phyloP scores from a whole-genome alignment of 2,329 filamentous ascomycete genomes.

The Calonectria multiphialidica region DNA sequence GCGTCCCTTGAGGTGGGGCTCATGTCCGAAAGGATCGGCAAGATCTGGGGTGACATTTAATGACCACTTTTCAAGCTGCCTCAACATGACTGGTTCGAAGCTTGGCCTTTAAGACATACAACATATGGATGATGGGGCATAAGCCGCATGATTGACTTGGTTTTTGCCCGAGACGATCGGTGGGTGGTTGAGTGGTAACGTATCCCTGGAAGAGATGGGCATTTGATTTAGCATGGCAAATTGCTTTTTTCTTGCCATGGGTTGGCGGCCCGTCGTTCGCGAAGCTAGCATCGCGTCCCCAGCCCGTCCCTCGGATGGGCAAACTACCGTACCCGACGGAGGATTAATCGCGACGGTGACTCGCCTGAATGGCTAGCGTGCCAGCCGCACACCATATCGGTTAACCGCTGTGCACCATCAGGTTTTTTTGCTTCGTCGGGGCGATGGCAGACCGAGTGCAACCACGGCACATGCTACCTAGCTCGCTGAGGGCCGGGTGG shows the following conservation, averaged over 20 bases:
- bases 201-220: neutral
- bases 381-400: conserved; percentile 5
- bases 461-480: neutral
- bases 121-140: neutral
- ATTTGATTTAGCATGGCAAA: neutral
- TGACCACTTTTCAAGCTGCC: neutral
- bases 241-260: conserved; percentile 4
- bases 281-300: neutral
- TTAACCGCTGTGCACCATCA: neutral
- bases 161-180: neutral
- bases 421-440: neutral
- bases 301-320: neutral
- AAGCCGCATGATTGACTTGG: neutral
- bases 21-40: neutral
- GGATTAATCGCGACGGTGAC: neutral
- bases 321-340: conserved; percentile 2
- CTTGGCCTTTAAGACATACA: neutral
- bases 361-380: conserved; percentile 1
- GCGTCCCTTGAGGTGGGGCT: neutral
- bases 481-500: neutral
- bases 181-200: neutral
- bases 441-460: neutral
- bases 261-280: conserved; percentile 6
- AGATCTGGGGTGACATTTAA: neutral
- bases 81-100: neutral